Evolutionary conservation across 805 yeast species (phyloP).

Genomic region (Candida verbasci): DNA sequence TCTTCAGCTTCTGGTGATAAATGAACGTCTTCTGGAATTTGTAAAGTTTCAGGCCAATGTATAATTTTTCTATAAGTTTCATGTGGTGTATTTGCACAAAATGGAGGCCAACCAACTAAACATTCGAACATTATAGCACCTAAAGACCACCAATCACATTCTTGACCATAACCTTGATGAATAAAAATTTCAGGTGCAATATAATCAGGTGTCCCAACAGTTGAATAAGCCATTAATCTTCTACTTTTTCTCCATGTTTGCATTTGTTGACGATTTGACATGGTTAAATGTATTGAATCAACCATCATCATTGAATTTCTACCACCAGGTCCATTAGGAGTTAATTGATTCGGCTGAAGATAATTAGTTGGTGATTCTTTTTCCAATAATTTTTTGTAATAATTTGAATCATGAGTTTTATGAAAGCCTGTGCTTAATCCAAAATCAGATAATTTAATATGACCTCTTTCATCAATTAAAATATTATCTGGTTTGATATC

Average conservation of each 20-base stretch:
- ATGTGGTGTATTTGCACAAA: constrained; percentile 90
- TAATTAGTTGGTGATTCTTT: constrained; percentile 42
- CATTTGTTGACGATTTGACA: constrained; percentile 91
- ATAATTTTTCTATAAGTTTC: constrained; percentile 89
- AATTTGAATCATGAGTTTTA: constrained; percentile 85
- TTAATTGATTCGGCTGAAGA: constrained; percentile 20
- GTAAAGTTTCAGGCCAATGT: constrained; percentile 85
- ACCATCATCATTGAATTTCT: constrained; percentile 84
- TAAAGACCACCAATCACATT: constrained; percentile 97
- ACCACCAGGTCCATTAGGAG: constrained; percentile 23
- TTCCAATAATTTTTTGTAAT: constrained; percentile 77
- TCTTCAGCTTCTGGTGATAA: constrained; percentile 86
- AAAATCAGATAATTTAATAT: constrained; percentile 67
- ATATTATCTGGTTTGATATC: constrained; percentile 98
- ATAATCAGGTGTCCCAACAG: constrained; percentile 95
- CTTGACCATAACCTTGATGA: constrained; percentile 93
- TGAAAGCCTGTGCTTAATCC: constrained; percentile 89
- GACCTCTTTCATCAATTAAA: constrained; percentile 74
- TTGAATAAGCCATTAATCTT: constrained; percentile 90
- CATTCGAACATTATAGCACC: constrained; percentile 98
- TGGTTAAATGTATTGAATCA: constrained; percentile 91
- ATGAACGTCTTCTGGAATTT: constrained; percentile 89
- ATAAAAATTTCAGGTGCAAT: constrained; percentile 93
- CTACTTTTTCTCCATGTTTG: constrained; percentile 94
- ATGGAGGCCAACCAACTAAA: constrained; percentile 95